Percentiles rank a stretch among this genome's conserved stretches.
Conservation (phyloP, 2,329 filamentous ascomycete species). For the Phialophora macrospora region DNA sequence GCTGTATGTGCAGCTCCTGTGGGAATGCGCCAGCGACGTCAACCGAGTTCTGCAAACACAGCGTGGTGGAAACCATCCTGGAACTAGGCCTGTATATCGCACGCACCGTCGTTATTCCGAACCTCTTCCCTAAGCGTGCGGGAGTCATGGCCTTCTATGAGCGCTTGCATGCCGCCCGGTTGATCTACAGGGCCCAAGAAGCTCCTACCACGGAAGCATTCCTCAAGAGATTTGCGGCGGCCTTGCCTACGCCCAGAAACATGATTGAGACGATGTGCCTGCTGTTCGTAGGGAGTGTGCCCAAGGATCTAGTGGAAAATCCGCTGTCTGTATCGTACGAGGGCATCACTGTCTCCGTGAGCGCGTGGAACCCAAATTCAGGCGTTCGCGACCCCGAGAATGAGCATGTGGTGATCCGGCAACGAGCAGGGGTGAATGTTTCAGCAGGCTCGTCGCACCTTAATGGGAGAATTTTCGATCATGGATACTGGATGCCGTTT, state of each 20-base stretch:
- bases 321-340: slow-evolving; percentile 14
- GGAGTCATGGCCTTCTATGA: slow-evolving; percentile 15
- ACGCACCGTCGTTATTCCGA: slow-evolving; percentile 17
- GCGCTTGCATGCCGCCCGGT: slow-evolving; percentile 9
- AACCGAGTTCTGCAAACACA: slow-evolving; percentile 21
- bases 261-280: slow-evolving; percentile 16
- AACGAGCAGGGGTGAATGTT: slow-evolving; percentile 19
- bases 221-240: slow-evolving; percentile 1
- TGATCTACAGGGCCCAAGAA: slow-evolving; percentile 5
- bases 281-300: slow-evolving; percentile 12
- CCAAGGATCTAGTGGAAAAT: slow-evolving; percentile 1
- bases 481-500: slow-evolving; percentile 15
- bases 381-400: slow-evolving; percentile 1
- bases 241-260: slow-evolving; percentile 8
- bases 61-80: slow-evolving; percentile 12
- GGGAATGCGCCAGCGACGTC: slow-evolving; percentile 18
- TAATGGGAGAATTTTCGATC: slow-evolving; percentile 12
- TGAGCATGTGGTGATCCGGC: slow-evolving; percentile 2
- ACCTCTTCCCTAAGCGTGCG: slow-evolving; percentile 17
- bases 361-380: slow-evolving; percentile 13
- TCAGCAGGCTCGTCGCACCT: slow-evolving; percentile 19
- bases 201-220: slow-evolving; percentile 13
- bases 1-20: slow-evolving; percentile 20
- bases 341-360: slow-evolving; percentile 18
- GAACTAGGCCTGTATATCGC: slow-evolving; percentile 13